Percentiles rank a stretch among this genome's conserved stretches.
Conservation (phyloP, 768 basidiomycete species). For the Pholiota conissans region DNA sequence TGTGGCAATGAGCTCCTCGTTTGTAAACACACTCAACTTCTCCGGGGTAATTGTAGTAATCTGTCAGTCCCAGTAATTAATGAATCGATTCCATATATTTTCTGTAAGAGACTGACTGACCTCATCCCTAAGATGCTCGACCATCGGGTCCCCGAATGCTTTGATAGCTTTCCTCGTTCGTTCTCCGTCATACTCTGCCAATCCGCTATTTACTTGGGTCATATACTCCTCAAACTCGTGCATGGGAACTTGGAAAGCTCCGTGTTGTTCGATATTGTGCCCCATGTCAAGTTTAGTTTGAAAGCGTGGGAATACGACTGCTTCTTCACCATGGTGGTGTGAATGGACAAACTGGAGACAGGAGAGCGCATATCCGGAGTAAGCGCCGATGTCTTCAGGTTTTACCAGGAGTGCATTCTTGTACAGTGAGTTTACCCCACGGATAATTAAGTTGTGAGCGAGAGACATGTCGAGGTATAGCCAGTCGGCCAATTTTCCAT, state of each 20-base stretch:
- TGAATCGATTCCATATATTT: background rate
- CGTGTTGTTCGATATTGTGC: slow-evolving; percentile 27
- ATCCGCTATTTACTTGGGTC: slow-evolving; percentile 7
- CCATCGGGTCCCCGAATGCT: slow-evolving; percentile 21
- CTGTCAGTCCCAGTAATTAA: background rate
- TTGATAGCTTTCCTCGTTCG: slow-evolving; percentile 17
- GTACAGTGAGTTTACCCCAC: slow-evolving; percentile 6
- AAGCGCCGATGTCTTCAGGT: slow-evolving; percentile 18
- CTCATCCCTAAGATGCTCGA: slow-evolving; percentile 28
- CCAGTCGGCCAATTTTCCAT: background rate
- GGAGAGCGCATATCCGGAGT: slow-evolving; percentile 22
- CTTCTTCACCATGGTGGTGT: slow-evolving; percentile 27
- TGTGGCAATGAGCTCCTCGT: slow-evolving; percentile 5
- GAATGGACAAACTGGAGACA: slow-evolving; percentile 14
- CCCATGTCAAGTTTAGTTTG: slow-evolving; percentile 23
- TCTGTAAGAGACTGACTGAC: slow-evolving; percentile 10
- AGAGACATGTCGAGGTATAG: slow-evolving; percentile 5
- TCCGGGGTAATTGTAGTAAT: slow-evolving; percentile 22
- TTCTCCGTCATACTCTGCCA: slow-evolving; percentile 17
- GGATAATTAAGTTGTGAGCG: slow-evolving; percentile 13
- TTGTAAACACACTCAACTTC: slow-evolving; percentile 13
- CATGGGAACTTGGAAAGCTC: slow-evolving; percentile 19
- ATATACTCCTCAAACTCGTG: slow-evolving; percentile 22
- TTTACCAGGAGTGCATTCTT: slow-evolving; percentile 15
- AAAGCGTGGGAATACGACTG: slow-evolving; percentile 25